Evolutionary conservation across 2,329 filamentous ascomycete species (phyloP).

Genomic region (Diaporthe ampelina): DNA sequence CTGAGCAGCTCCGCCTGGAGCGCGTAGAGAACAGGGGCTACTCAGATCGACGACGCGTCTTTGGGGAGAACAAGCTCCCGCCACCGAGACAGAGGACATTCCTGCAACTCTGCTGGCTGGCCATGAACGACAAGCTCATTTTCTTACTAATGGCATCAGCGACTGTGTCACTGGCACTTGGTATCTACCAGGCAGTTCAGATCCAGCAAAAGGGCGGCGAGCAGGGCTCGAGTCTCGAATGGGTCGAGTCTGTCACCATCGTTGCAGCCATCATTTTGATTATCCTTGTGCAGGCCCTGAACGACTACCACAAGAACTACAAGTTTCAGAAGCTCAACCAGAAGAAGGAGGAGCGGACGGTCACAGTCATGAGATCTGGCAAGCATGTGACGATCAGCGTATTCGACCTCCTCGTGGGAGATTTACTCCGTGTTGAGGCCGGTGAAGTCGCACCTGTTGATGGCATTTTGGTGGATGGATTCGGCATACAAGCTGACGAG

Average conservation of each 20-base stretch:
- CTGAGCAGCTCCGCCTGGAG: conserved; percentile 49
- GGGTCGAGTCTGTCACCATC: conserved; percentile 87
- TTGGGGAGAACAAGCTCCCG: conserved; percentile 76
- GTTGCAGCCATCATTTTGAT: conserved; percentile 79
- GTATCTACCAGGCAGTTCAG: conserved; percentile 74
- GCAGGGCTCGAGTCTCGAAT: conserved; percentile 72
- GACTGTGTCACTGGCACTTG: conserved; percentile 79
- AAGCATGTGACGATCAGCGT: conserved; percentile 78
- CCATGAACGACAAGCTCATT: conserved; percentile 85
- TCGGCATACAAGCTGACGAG: conserved; percentile 79
- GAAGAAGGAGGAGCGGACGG: conserved; percentile 81
- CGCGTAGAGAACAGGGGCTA: conserved; percentile 43
- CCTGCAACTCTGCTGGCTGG: conserved; percentile 80
- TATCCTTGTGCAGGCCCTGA: conserved; percentile 51
- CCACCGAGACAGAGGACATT: conserved; percentile 79
- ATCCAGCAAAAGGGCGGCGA: conserved; percentile 51
- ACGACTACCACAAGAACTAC: conserved; percentile 86
- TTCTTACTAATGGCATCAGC: conserved; percentile 80
- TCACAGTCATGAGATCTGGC: conserved; percentile 84
- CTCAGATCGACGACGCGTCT: conserved; percentile 79
- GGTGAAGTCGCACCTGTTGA: conserved; percentile 81
- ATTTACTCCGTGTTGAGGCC: conserved; percentile 80
- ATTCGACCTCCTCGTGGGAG: conserved; percentile 79
- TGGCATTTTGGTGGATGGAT: conserved; percentile 77
- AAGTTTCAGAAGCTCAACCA: conserved; percentile 86